phyloP scores from a whole-genome alignment of 371 early-diverging fungal genomes.

The Mucor lusitanicus region DNA sequence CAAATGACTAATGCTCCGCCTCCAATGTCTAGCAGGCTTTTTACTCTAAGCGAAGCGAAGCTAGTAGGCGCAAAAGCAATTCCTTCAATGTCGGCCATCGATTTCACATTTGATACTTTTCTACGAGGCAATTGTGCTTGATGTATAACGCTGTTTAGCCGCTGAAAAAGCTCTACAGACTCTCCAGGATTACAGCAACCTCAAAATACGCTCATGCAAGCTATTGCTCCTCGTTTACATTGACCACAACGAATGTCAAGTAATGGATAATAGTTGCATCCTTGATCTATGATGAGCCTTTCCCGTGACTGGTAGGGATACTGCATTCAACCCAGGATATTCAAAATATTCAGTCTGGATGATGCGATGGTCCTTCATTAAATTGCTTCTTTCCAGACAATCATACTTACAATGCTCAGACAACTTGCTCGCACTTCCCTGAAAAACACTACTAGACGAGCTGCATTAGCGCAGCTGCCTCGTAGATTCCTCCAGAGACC shows the following conservation, averaged over 20 bases:
- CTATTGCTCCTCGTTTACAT: background rate
- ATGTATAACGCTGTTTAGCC: background rate
- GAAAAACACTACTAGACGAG: background rate
- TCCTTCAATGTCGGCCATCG: too few species aligned
- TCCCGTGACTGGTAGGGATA: background rate
- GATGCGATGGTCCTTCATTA: background rate
- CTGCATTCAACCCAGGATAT: conserved; percentile 1
- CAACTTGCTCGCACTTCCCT: background rate
- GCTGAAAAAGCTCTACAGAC: background rate
- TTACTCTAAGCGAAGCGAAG: too few species aligned
- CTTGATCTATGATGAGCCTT: background rate
- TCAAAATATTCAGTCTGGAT: background rate
- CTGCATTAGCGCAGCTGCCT: background rate
- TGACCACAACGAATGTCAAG: background rate
- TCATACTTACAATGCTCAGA: background rate
- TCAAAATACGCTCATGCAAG: background rate
- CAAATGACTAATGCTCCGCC: background rate
- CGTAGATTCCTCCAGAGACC: background rate
- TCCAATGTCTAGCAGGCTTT: too few species aligned
- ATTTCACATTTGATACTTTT: too few species aligned
- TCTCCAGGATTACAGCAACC: background rate
- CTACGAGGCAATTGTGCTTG: background rate
- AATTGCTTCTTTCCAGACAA: background rate
- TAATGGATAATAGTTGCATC: background rate
- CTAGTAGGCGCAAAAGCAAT: too few species aligned